These are phyloP conservation scores for Paramecium sonneborni DNA, from an alignment of 73 alveolate species.

Conservation along the genomic window DNA sequence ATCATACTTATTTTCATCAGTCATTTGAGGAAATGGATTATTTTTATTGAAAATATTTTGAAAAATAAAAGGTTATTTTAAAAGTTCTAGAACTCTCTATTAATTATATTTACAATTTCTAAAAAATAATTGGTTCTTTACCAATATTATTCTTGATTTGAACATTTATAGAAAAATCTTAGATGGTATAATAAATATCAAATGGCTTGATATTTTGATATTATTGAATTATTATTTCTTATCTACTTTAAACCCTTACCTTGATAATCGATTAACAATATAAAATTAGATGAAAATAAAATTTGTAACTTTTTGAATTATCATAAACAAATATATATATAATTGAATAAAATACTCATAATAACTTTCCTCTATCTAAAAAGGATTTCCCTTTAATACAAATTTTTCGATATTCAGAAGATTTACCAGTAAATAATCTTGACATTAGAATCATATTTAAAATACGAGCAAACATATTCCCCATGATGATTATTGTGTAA, in stretches of 20 bases:
- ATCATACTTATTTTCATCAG: constrained; percentile 84
- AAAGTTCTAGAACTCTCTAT: constrained; percentile 6
- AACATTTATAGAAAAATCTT: too few species aligned
- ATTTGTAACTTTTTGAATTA: too few species aligned
- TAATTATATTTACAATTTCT: background rate
- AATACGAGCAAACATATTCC: background rate
- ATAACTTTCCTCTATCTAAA: constrained; percentile 32
- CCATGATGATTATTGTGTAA: background rate
- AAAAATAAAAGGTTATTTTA: background rate
- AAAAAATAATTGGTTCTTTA: background rate
- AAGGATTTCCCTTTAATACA: constrained; percentile 19
- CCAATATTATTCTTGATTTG: background rate
- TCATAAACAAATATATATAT: background rate
- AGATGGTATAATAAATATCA: too few species aligned
- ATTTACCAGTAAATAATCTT: constrained; percentile 26
- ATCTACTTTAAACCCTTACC: too few species aligned
- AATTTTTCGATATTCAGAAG: background rate
- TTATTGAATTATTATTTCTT: too few species aligned
- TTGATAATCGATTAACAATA: too few species aligned
- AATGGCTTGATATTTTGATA: too few species aligned
- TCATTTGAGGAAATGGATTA: background rate
- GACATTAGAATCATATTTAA: background rate
- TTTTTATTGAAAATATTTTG: background rate
- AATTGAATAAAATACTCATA: background rate
- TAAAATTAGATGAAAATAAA: too few species aligned